These are phyloP conservation scores for Lactifluus subvellereus DNA, from an alignment of 768 basidiomycete genomes.

Conservation along the genomic window DNA sequence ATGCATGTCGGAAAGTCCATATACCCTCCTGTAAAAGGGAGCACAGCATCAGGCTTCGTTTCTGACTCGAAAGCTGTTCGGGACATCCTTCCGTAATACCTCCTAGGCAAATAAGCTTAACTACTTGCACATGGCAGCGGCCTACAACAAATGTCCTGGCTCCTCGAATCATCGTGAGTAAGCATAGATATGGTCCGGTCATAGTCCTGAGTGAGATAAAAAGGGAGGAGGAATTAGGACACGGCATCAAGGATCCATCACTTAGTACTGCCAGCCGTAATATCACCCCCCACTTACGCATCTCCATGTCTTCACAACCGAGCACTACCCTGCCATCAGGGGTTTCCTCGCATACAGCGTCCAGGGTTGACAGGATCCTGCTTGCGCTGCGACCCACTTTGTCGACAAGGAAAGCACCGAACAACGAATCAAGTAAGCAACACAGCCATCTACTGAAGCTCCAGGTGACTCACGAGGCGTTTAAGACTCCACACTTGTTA, in stretches of 20 bases:
- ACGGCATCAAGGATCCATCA: background rate
- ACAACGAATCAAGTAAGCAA: constrained; percentile 1
- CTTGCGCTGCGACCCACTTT: background rate
- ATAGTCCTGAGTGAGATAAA: background rate
- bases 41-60: no score
- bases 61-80: no score
- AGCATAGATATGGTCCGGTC: background rate
- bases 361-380: background rate
- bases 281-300: background rate
- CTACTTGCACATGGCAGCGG: no score
- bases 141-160: no score
- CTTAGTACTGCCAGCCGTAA: background rate
- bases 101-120: no score
- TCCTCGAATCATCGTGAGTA: no score
- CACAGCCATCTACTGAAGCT: background rate
- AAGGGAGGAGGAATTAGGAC: background rate
- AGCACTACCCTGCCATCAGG: no score
- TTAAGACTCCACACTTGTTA: background rate
- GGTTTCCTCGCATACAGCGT: background rate
- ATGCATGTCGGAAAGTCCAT: no score
- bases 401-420: background rate
- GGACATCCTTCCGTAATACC: no score
- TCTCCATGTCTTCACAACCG: background rate
- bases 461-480: background rate
- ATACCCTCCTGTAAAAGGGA: no score